phyloP scores from a whole-genome alignment of 78 protist species.

The Mantamonas sphyraenae region DNA sequence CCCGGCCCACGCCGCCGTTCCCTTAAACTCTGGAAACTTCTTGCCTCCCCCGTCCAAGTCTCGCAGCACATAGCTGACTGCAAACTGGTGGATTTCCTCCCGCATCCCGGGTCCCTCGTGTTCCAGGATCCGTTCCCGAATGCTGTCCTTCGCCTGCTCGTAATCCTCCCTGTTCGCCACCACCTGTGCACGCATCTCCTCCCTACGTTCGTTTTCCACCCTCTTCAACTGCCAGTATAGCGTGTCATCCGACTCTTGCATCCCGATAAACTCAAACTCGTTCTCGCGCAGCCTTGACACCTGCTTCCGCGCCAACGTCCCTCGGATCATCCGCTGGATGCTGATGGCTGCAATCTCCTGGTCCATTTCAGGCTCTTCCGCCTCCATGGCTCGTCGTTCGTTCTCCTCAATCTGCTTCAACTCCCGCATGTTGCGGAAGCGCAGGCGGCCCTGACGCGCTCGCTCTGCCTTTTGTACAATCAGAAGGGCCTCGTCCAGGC shows the following conservation, averaged over 20 bases:
- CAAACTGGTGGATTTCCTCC: too few relatives aligned
- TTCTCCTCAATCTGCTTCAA: conserved; percentile 30
- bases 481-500: conserved; percentile 23
- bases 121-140: too few relatives aligned
- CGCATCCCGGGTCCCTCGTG: too few relatives aligned
- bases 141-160: too few relatives aligned
- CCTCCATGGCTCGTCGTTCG: background rate
- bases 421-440: conserved; percentile 17
- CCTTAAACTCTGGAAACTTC: too few relatives aligned
- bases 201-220: too few relatives aligned
- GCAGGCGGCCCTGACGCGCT: conserved; percentile 52
- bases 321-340: conserved; percentile 17
- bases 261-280: conserved; percentile 53
- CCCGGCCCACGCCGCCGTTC: too few relatives aligned
- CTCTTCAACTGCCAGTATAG: too few relatives aligned
- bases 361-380: conserved; percentile 28
- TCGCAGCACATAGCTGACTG: too few relatives aligned
- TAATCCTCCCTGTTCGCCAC: background rate
- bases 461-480: conserved; percentile 46
- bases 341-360: conserved; percentile 23
- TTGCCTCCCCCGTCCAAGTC: too few relatives aligned
- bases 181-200: background rate
- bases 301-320: conserved; percentile 28
- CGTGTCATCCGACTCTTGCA: too few relatives aligned
- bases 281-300: conserved; percentile 8